Conservation (phyloP, 2,329 filamentous ascomycete genomes). For the Ophiostoma piceae region DNA sequence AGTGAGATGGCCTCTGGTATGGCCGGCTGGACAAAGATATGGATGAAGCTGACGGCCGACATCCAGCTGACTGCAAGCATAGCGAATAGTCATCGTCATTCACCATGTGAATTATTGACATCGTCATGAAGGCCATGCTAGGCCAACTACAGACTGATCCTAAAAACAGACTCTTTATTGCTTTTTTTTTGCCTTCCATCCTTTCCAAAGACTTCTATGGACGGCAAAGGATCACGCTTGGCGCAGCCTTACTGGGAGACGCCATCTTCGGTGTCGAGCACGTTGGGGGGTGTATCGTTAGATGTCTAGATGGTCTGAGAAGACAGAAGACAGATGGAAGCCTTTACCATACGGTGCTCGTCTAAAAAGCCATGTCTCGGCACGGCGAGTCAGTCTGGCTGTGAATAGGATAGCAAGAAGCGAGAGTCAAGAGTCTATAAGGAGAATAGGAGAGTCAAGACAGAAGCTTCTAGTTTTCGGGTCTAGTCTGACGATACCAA, state of each 20-base stretch:
- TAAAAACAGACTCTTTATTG: background rate
- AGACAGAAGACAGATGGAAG: too few relatives aligned
- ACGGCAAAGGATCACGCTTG: background rate
- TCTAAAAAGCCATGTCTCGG: background rate
- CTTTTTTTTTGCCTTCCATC: background rate
- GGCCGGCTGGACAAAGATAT: background rate
- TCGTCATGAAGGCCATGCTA: too few relatives aligned
- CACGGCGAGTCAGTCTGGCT: background rate
- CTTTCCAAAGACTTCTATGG: background rate
- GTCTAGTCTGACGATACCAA: background rate
- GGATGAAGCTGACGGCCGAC: background rate
- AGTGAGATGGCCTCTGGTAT: background rate
- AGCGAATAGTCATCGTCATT: background rate
- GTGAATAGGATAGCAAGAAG: background rate
- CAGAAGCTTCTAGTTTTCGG: too few relatives aligned
- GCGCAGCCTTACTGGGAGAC: background rate
- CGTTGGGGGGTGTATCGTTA: background rate
- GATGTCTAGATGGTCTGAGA: too few relatives aligned
- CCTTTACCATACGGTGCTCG: background rate
- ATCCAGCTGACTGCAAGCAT: background rate
- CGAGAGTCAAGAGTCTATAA: background rate
- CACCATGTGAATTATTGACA: background rate
- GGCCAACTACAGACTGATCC: background rate
- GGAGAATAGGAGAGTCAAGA: background rate
- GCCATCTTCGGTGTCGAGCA: background rate